Percentiles rank a stretch among this genome's conserved stretches.
Evolutionary conservation across 176 grass and related monocot genomes (phyloP).

Genomic region (Dactylis glomerata): DNA sequence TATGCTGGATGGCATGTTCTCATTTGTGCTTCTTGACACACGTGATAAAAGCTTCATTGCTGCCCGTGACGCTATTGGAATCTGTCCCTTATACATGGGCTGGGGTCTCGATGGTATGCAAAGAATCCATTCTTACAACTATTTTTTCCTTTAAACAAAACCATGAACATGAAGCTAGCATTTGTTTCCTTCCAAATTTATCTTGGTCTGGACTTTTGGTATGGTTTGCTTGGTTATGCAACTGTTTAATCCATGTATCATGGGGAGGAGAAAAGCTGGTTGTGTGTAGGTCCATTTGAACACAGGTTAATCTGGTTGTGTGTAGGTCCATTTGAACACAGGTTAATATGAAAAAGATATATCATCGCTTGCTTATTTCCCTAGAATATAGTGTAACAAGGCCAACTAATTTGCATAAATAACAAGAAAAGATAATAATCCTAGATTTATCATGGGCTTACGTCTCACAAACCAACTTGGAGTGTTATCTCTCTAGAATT

Average conservation of each 20-base stretch:
- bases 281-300: not conserved
- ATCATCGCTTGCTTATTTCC: not conserved
- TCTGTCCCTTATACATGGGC: conserved; percentile 95
- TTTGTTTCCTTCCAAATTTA: not conserved
- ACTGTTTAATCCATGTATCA: not conserved
- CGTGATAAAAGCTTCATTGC: conserved; percentile 94
- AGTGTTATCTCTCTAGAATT: conserved; percentile 4
- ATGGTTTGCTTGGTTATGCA: conserved; percentile 14
- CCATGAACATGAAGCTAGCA: not conserved
- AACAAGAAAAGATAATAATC: not conserved
- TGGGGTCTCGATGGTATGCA: conserved; percentile 96
- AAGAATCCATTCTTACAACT: conserved; percentile 5
- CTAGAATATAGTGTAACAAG: not conserved
- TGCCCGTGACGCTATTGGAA: conserved; percentile 95
- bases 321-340: not conserved
- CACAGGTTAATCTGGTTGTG: not conserved
- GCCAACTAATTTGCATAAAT: not conserved
- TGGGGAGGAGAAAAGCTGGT: not conserved
- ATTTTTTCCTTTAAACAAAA: not conserved
- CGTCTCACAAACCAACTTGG: not conserved
- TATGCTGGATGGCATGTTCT: conserved; percentile 99
- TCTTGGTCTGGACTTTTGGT: not conserved
- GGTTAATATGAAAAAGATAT: conserved; percentile 14
- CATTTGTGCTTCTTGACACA: conserved; percentile 96
- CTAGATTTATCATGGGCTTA: not conserved